A percentile compares a stretch with the other conserved stretches of the same genome.
phyloP scores from a whole-genome alignment of 371 early-diverging fungal genomes.

The Umbelopsis sp. region DNA sequence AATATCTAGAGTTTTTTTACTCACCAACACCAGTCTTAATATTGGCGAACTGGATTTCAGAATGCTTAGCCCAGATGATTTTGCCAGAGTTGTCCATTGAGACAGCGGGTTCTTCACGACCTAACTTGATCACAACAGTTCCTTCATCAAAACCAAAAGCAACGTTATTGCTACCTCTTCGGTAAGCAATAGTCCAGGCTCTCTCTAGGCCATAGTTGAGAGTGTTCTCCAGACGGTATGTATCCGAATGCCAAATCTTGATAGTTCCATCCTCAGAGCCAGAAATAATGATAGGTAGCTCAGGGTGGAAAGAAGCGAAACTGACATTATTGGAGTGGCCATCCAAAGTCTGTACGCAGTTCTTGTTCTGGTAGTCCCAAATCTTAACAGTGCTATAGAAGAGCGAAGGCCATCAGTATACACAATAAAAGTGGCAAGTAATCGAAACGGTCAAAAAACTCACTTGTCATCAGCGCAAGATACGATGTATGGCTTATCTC shows the following conservation, averaged over 20 bases:
- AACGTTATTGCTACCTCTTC: constrained; percentile 86
- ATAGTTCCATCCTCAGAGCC: constrained; percentile 97
- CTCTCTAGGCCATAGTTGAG: constrained; percentile 97
- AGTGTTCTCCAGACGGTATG: constrained; percentile 94
- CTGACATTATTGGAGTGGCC: constrained; percentile 99
- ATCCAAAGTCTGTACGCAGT: constrained; percentile 95
- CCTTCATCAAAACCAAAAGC: constrained; percentile 97
- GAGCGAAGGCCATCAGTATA: not conserved
- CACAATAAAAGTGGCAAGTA: no score
- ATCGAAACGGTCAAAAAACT: constrained; percentile 2
- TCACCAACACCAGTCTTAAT: constrained; percentile 76
- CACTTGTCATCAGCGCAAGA: constrained; percentile 91
- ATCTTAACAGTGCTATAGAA: constrained; percentile 78
- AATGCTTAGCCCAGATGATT: constrained; percentile 97
- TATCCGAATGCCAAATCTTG: constrained; percentile 97
- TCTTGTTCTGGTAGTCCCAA: constrained; percentile 99
- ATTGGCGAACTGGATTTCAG: constrained; percentile 94
- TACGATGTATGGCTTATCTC: constrained; percentile 94
- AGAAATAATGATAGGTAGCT: constrained; percentile 94
- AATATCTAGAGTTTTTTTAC: not conserved
- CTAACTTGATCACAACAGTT: constrained; percentile 90
- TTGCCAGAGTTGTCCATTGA: constrained; percentile 97
- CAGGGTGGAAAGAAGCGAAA: constrained; percentile 95
- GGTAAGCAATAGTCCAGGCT: constrained; percentile 92
- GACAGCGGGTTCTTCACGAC: constrained; percentile 95